These are phyloP conservation scores for Suaeda aralocaspica DNA, from an alignment of 148 eudicot genomes.

Conservation along the genomic window DNA sequence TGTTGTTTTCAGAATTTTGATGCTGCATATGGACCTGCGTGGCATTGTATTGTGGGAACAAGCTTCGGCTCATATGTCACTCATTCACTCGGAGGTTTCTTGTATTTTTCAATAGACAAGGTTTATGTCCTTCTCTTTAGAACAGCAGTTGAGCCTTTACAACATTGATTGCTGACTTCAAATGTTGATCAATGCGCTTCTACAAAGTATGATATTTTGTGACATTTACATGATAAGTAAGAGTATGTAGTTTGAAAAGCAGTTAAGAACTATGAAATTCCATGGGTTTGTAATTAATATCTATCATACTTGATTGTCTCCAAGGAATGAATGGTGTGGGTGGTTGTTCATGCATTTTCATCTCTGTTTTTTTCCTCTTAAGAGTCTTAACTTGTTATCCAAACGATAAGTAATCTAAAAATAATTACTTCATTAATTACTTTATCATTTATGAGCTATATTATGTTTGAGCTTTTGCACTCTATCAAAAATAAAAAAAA, in stretches of 20 bases:
- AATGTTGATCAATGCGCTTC: neutral
- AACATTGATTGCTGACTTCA: conserved; percentile 20
- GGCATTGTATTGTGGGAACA: too few species aligned
- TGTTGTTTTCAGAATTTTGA: conserved; percentile 50
- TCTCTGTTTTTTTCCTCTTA: too few species aligned
- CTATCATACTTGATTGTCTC: neutral
- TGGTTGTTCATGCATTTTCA: too few species aligned
- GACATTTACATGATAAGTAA: too few species aligned
- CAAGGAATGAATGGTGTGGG: neutral
- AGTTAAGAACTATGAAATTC: neutral
- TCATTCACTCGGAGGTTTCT: conserved; percentile 60
- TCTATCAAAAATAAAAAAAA: too few species aligned
- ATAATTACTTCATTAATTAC: too few species aligned
- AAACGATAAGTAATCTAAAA: too few species aligned
- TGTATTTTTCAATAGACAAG: conserved; percentile 63
- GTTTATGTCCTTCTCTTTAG: conserved; percentile 56
- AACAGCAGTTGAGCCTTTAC: conserved; percentile 55
- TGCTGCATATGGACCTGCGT: too few species aligned
- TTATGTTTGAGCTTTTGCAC: too few species aligned
- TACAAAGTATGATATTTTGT: neutral
- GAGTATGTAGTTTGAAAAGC: neutral
- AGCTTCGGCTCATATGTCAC: conserved; percentile 67
- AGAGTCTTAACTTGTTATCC: too few species aligned
- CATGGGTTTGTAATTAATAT: conserved; percentile 9
- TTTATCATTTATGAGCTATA: too few species aligned